These are phyloP conservation scores for Xylaria sp. DNA, from an alignment of 2,329 filamentous ascomycete genomes.

Conservation along the genomic window DNA sequence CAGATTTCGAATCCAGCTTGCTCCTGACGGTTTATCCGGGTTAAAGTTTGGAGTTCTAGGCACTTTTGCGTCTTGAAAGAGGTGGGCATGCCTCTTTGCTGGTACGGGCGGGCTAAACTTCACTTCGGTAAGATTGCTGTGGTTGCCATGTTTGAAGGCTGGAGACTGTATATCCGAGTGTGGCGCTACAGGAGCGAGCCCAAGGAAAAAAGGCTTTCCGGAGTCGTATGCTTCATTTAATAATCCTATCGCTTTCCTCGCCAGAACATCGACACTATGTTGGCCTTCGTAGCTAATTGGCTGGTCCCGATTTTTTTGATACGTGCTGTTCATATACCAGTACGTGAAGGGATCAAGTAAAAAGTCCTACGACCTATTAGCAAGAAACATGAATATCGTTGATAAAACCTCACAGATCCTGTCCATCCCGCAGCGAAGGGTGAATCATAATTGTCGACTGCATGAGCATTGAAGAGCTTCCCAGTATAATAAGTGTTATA, in stretches of 20 bases:
- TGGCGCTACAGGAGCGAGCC: constrained; percentile 67
- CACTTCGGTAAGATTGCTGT: constrained; percentile 45
- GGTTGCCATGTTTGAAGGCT: constrained; percentile 40
- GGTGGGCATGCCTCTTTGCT: constrained; percentile 65
- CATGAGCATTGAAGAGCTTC: constrained; percentile 77
- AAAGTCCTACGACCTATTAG: constrained; percentile 50
- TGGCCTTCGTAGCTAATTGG: constrained; percentile 65
- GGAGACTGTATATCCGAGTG: constrained; percentile 57
- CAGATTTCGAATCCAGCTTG: constrained; percentile 56
- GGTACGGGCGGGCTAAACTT: constrained; percentile 63
- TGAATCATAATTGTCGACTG: constrained; percentile 67
- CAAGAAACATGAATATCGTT: neutral
- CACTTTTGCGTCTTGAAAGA: constrained; percentile 68
- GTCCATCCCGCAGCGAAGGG: constrained; percentile 69
- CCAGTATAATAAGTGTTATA: constrained; percentile 79
- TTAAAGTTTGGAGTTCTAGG: constrained; percentile 75
- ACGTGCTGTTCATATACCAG: constrained; percentile 69
- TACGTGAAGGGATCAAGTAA: constrained; percentile 71
- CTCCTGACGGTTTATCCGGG: constrained; percentile 60
- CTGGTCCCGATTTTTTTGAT: constrained; percentile 63
- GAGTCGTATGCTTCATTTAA: constrained; percentile 62
- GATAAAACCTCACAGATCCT: constrained; percentile 52
- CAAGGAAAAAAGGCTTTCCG: constrained; percentile 67
- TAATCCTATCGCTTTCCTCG: constrained; percentile 61
- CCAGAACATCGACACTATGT: constrained; percentile 65